Base-by-base conservation (phyloP, 176 grass and related monocot species). In the Carex kokanica region DNA sequence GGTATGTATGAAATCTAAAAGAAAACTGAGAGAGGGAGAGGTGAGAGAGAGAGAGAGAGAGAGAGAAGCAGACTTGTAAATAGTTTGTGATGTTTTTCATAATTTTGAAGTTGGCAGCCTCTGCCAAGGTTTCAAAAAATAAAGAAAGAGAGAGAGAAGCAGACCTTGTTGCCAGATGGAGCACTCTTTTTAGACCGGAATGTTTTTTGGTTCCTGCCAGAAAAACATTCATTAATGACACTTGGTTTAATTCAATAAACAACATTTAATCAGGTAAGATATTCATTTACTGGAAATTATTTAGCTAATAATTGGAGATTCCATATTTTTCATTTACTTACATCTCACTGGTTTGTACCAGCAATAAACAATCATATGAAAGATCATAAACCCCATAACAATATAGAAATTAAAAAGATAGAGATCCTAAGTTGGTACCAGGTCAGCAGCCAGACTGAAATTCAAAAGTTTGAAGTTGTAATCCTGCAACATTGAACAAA, bases 111-210 rank as follows among this genome's bases (percentile, higher is more conserved):
- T 31, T 31, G 29, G 29, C 29, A 31, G 29, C 2, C 29, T 31
- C 29, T 31, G 29, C 29, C 29, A 31, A 31, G 29, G 29, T n/a
- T n/a, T n/a, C n/a, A n/a, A n/a, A n/a, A n/a, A n/a, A n/a, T n/a
- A n/a, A n/a, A n/a, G n/a, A n/a, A 2, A 51, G 41, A 83, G 61
- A 83, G 66, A 60, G 41, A 1, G 38, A 15, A 40, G 31, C 8
- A 1, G 15, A 95, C 96, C 93, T 98, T 98, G 86, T 92, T 98
- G 47, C 93, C 96, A 40, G 93, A 95, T 54, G 96, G 96, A 70
- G 91, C 91, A 34, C 96, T 98, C 88, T 98, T 98, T 87, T 98
- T 98, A 52, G 96, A 92, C 59, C 96, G 90, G 85, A 98, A 98
- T 41, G 96, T 98, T 90, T 93, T 93, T 84, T 95, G 96, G 18